Evolutionary conservation across 2,329 filamentous ascomycete genomes (phyloP), one percentile per base, ranked within the genome.

Genomic region (Zymoseptoria passerinii): DNA sequence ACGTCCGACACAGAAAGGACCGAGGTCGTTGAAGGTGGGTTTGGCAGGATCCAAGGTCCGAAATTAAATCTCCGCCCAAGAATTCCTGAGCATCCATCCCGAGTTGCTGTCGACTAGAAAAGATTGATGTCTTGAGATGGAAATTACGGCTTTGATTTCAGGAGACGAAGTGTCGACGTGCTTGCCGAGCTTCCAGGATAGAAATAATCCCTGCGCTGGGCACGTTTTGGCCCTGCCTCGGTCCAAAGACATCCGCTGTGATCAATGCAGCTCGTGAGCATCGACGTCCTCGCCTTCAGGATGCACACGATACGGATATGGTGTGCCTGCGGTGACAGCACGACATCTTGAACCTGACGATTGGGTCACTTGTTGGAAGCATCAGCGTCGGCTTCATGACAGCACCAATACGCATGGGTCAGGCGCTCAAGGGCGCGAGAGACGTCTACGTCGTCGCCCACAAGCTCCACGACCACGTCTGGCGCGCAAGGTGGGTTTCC

Each of bases 381-480:
- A 16, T 13, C 35, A 44, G 13, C 35, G n/a, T 44, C 35, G 35
- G 10, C 35, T 44, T 13, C 13, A 44, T 44, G 35, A 6, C 35
- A 44, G 13, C 35, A 49, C 58, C 49, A 50, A 52, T 61, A 50
- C 57, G 58, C n/a, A 56, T 53, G 44, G 59, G 59, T 20, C 56
- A 58, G 56, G 56, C 51, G n/a, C 20, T 59, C 54, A 59, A 59
- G 50, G 58, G 58, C 10, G 28, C 54, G 5, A 48, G 44, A 54
- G 58, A 57, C 54, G 51, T 57, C 13, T 59, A 59, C 23, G 54
- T 54, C 58, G 54, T 59, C 10, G 54, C 50, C 50, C 54, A 59
- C 50, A 56, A 59, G 54, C 58, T 59, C 50, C 54, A 59, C 18
- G 54, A 59, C 48, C 54, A 53, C 51, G 54, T 59, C 51, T 59